Percentiles rank a stretch among this genome's conserved stretches.
Conservation (phyloP, 208 protist genomes). For the Leishmania guyanensis region DNA sequence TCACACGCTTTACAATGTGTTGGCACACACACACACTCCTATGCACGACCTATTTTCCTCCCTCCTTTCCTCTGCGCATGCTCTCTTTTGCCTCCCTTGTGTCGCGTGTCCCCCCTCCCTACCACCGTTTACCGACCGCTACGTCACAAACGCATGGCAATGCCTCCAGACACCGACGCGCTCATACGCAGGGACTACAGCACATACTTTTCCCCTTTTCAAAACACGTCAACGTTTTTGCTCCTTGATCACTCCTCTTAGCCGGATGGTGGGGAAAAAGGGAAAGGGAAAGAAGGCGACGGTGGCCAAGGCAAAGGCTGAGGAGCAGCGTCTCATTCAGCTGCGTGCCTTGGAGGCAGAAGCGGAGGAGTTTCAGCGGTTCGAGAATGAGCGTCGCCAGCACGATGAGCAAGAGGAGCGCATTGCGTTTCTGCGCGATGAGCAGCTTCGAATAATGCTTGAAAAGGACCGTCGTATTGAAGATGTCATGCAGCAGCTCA, state of each 20-base stretch:
- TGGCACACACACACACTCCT: not conserved
- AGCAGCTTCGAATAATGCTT: conserved; percentile 44
- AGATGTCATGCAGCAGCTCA: conserved; percentile 50
- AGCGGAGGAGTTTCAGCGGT: conserved; percentile 66
- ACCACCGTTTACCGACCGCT: not conserved
- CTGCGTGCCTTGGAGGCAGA: conserved; percentile 63
- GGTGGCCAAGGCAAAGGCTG: conserved; percentile 41
- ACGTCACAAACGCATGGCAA: not conserved
- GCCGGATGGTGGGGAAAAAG: conserved; percentile 39
- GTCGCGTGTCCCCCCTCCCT: too few relatives aligned
- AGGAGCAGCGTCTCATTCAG: conserved; percentile 57
- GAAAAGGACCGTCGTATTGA: conserved; percentile 74
- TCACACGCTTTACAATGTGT: not conserved
- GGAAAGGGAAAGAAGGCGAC: conserved; percentile 36
- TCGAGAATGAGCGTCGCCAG: conserved; percentile 76
- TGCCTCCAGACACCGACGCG: not conserved
- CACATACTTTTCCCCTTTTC: not conserved
- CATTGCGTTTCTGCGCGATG: conserved; percentile 65
- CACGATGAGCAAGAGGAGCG: conserved; percentile 75
- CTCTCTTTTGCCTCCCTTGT: not conserved
- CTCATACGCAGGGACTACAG: not conserved
- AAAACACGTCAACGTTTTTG: not conserved
- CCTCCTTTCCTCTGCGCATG: not conserved
- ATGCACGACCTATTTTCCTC: not conserved
- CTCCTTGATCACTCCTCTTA: not conserved